Evolutionary conservation across 176 grass and related monocot species (phyloP).

Genomic region (Bolboschoenus planiculmis): DNA sequence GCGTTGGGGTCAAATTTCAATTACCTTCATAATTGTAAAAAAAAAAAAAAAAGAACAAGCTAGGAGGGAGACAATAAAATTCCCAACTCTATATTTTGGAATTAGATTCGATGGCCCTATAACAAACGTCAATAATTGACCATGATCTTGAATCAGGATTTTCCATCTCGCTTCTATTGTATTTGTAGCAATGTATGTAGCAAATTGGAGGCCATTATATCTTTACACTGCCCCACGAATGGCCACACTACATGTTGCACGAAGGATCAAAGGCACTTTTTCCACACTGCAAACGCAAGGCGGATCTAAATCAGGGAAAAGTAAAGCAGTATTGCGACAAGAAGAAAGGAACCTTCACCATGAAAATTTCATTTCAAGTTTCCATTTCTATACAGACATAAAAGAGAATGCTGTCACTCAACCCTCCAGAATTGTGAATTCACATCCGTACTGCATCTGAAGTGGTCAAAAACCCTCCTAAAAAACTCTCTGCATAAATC

Average conservation of each 20-base stretch:
- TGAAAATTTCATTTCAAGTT: neutral
- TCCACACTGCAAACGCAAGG: neutral
- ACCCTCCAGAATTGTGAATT: no score
- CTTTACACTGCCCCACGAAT: neutral
- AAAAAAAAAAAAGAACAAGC: neutral
- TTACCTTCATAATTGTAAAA: neutral
- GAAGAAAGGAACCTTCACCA: neutral
- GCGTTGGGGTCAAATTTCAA: neutral
- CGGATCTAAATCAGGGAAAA: slow-evolving; percentile 14
- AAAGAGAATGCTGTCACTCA: neutral
- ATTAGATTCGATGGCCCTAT: neutral
- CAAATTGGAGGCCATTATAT: neutral
- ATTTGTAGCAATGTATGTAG: neutral
- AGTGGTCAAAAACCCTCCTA: no score
- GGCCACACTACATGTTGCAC: neutral
- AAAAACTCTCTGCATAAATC: no score
- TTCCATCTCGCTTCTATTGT: neutral
- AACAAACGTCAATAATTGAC: neutral
- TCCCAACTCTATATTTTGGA: neutral
- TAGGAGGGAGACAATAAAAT: no score
- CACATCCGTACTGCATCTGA: no score
- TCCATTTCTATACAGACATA: neutral
- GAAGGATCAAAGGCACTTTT: neutral
- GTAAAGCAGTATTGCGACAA: neutral
- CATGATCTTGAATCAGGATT: neutral